Conservation (phyloP, 2,329 filamentous ascomycete species). For the Dryadomyces quercus-mongolicae region DNA sequence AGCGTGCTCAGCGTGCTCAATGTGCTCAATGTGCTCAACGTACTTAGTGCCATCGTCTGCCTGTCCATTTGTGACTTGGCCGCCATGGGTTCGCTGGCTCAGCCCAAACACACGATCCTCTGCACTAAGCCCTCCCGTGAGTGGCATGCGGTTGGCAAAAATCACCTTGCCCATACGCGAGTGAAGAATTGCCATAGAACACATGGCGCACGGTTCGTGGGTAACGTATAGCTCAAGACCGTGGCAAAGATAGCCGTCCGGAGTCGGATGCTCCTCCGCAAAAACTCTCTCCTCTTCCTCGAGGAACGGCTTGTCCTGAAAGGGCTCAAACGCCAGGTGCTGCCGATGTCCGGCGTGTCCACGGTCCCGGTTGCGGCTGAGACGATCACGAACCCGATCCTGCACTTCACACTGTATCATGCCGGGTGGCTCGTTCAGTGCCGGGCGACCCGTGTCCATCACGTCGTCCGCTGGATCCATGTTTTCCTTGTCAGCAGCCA, state of each 20-base stretch:
- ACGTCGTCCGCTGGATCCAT: background rate
- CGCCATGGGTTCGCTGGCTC: background rate
- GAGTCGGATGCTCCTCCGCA: slow-evolving; percentile 49
- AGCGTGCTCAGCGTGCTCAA: too few relatives aligned
- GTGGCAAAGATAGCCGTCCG: slow-evolving; percentile 85
- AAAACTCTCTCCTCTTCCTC: slow-evolving; percentile 52
- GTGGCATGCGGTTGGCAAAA: slow-evolving; percentile 66
- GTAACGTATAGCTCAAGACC: slow-evolving; percentile 88
- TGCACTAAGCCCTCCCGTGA: slow-evolving; percentile 72
- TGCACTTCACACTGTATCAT: slow-evolving; percentile 11
- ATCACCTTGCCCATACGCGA: slow-evolving; percentile 82
- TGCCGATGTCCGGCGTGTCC: slow-evolving; percentile 16
- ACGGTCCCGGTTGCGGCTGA: slow-evolving; percentile 12
- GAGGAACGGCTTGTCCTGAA: slow-evolving; percentile 58
- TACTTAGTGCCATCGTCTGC: background rate
- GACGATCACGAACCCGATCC: slow-evolving; percentile 12
- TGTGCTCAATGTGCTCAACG: too few relatives aligned
- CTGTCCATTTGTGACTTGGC: background rate
- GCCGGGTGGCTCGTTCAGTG: background rate
- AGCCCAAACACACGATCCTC: slow-evolving; percentile 44
- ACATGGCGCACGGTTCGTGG: slow-evolving; percentile 93
- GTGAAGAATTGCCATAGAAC: slow-evolving; percentile 90
- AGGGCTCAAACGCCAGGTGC: slow-evolving; percentile 46
- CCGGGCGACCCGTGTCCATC: background rate
- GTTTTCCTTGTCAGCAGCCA: slow-evolving; percentile 8